Evolutionary conservation across 176 grass and related monocot species (phyloP).

Genomic region (Ampelocalamus luodianensis): DNA sequence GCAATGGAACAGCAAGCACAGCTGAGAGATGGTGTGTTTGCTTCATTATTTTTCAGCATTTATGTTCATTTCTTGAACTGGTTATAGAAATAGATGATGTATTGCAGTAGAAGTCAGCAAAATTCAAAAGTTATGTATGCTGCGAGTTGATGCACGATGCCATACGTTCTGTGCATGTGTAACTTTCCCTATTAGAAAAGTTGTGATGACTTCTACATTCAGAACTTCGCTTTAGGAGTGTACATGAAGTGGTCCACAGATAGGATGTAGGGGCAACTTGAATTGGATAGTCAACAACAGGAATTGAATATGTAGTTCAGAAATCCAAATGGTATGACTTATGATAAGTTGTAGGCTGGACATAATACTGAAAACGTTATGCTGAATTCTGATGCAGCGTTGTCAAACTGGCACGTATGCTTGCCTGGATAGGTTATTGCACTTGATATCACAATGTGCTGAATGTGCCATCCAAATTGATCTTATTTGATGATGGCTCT

Average conservation of each 20-base stretch:
- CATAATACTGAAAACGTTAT: conserved; percentile 33
- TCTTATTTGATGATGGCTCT: conserved; percentile 9
- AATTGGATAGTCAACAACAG: not conserved
- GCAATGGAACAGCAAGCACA: conserved; percentile 62
- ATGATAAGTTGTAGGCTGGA: not conserved
- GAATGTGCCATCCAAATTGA: not conserved
- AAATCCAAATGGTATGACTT: conserved; percentile 3
- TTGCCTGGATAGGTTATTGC: conserved; percentile 12
- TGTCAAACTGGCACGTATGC: not conserved
- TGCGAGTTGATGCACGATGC: not conserved
- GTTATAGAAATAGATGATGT: conserved; percentile 14
- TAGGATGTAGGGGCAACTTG: not conserved
- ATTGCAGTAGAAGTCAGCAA: not conserved
- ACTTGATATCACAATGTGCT: not conserved
- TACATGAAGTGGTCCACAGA: not conserved
- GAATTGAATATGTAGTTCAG: conserved; percentile 2
- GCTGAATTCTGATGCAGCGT: not conserved
- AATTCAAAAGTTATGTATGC: not conserved
- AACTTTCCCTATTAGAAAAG: not conserved
- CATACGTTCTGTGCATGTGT: not conserved
- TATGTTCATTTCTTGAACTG: not conserved
- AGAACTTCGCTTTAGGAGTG: not conserved
- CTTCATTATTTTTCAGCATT: conserved; percentile 30
- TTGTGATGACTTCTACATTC: not conserved
- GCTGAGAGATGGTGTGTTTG: conserved; percentile 66